A percentile compares a stretch with the other conserved stretches of the same genome.
phyloP scores from a whole-genome alignment of 495 filamentous ascomycete species.

The Umbilicaria muhlenbergii region DNA sequence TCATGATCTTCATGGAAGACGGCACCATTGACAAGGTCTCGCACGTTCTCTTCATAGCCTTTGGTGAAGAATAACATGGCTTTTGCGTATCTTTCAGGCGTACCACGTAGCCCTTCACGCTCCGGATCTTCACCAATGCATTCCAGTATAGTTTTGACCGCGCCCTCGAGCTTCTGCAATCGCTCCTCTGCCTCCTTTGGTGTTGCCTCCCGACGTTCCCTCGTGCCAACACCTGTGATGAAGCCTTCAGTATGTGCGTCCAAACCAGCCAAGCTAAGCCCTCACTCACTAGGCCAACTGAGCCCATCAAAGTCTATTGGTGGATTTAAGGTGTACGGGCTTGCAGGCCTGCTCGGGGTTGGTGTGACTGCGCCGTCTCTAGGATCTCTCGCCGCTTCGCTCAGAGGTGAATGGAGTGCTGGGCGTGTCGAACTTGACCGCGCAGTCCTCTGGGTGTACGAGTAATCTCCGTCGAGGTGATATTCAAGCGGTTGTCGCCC shows the following conservation, averaged over 20 bases:
- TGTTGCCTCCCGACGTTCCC: slow-evolving; percentile 63
- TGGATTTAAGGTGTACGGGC: slow-evolving; percentile 46
- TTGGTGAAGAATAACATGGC: slow-evolving; percentile 99
- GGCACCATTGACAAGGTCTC: slow-evolving; percentile 83
- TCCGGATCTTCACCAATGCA: slow-evolving; percentile 93
- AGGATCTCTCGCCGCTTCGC: slow-evolving; percentile 57
- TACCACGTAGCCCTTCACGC: slow-evolving; percentile 74
- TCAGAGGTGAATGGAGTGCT: slow-evolving; percentile 16
- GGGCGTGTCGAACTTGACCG: slow-evolving; percentile 6
- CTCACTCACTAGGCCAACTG: slow-evolving; percentile 52
- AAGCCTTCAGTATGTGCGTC: background rate
- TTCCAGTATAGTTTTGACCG: slow-evolving; percentile 81
- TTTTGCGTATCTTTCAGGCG: slow-evolving; percentile 83
- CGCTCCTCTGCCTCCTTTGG: slow-evolving; percentile 55
- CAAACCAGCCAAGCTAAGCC: background rate
- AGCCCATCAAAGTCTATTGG: slow-evolving; percentile 57
- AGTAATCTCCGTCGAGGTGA: slow-evolving; percentile 1
- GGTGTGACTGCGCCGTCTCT: slow-evolving; percentile 48
- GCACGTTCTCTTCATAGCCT: slow-evolving; percentile 91
- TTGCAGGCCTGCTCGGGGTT: slow-evolving; percentile 35
- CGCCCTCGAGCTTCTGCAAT: slow-evolving; percentile 64
- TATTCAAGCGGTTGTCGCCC: slow-evolving; percentile 27
- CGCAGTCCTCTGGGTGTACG: slow-evolving; percentile 9
- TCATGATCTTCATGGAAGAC: slow-evolving; percentile 97
- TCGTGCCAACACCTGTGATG: slow-evolving; percentile 53